Percentiles rank a stretch among this genome's conserved stretches.
These are phyloP conservation scores for Drechslera avenae DNA, from an alignment of 2,329 filamentous ascomycete genomes.

Conservation along the genomic window DNA sequence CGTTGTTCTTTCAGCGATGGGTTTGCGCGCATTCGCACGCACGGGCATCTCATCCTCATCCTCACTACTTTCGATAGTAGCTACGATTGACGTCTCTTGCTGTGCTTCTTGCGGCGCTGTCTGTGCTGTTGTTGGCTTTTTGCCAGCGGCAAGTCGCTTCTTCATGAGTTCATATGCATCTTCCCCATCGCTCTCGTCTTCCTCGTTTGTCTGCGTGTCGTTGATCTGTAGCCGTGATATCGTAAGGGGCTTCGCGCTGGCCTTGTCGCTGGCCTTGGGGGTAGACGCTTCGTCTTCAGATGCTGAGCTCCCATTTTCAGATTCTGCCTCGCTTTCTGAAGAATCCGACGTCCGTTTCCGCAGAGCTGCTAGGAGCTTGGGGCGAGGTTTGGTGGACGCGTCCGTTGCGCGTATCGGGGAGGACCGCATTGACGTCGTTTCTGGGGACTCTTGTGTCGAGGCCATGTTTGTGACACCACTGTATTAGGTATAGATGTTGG, in stretches of 20 bases:
- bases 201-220: conserved; percentile 19
- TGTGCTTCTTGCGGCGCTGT: conserved; percentile 8
- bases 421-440: neutral
- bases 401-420: conserved; percentile 13
- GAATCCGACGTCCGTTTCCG: conserved; percentile 23
- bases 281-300: conserved; percentile 33
- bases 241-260: conserved; percentile 28
- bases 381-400: conserved; percentile 27
- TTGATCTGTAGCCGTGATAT: neutral
- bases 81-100: conserved; percentile 4
- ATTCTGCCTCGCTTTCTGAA: conserved; percentile 51
- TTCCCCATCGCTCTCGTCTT: conserved; percentile 42
- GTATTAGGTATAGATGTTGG: neutral
- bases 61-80: conserved; percentile 25
- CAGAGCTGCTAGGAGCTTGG: conserved; percentile 29
- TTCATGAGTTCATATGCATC: conserved; percentile 55
- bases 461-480: neutral
- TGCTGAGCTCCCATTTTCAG: conserved; percentile 38
- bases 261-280: conserved; percentile 46
- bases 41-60: conserved; percentile 42
- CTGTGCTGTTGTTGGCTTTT: conserved; percentile 10
- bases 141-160: conserved; percentile 50
- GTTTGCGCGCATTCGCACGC: conserved; percentile 22
- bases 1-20: conserved; percentile 13
- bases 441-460: neutral